Evolutionary conservation across 768 basidiomycete species (phyloP), one percentile per base, ranked within the genome.

Genomic region (Plicaturopsis crispa): DNA sequence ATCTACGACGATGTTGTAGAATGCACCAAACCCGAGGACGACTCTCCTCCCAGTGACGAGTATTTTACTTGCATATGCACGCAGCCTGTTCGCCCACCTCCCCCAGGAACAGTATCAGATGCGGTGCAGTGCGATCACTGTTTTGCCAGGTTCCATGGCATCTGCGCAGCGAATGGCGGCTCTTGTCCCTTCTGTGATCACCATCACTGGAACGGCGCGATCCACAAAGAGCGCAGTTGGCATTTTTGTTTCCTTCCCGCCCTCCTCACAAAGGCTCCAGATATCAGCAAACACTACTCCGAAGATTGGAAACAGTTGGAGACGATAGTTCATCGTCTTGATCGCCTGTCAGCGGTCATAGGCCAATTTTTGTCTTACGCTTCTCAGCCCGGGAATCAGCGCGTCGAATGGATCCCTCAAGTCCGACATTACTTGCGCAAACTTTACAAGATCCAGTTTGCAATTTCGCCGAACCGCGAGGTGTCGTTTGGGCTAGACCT

Each of bases 181-280:
- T 91, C 87, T 4, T 91, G 87, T 53, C 87, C 87, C 0, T 91
- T 91, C 65, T 91, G 87, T 47, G 87, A 91, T 46, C 86, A 88
- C 49, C 83, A 88, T 44, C 88, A 91, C 51, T 90, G 87, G 87
- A 87, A 90, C 48, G 87, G 87, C 14, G 73, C 82, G 3, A 80
- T 90, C 37, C 76, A 78, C 54, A 89, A 88, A 57, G 74, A 84
- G 46, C 78, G 88, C 34, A 83, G 70, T 48, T 91, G 78, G 75
- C 85, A 90, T 52, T 90, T 83, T 60, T 83, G 78, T 54, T 86
- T 74, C 58, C 69, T 90, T 18, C 82, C 86, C 2, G 67, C 73
- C 18, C 75, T 88, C 43, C 69, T 87, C 13, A 53, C 71, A 18
- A 71, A 66, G 34, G 88, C 87, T n/a, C 84, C 88, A 1, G 82